A percentile compares a stretch with the other conserved stretches of the same genome.
These are phyloP conservation scores for Neoarthrinium moseri DNA, from an alignment of 2,329 filamentous ascomycete genomes.

Conservation along the genomic window DNA sequence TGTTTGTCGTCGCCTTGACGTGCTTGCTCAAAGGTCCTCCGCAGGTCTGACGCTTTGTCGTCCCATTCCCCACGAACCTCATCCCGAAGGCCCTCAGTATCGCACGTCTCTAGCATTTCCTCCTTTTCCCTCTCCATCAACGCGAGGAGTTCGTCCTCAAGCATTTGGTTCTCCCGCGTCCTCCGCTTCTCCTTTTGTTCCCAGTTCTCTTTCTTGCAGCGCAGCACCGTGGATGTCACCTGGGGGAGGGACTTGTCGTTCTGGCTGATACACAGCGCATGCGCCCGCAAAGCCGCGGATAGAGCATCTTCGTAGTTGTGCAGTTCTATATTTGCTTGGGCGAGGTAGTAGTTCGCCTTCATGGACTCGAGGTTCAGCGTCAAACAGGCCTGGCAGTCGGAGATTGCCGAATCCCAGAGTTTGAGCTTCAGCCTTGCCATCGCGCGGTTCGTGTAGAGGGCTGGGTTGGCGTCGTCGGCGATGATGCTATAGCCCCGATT, in stretches of 20 bases:
- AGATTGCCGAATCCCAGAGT: slow-evolving; percentile 71
- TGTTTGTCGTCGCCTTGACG: slow-evolving; percentile 41
- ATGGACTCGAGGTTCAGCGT: slow-evolving; percentile 64
- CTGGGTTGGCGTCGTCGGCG: slow-evolving; percentile 34
- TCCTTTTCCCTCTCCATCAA: slow-evolving; percentile 49
- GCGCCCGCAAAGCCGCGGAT: slow-evolving; percentile 67
- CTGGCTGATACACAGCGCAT: slow-evolving; percentile 62
- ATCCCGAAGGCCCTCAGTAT: slow-evolving; percentile 36
- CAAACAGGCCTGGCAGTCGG: slow-evolving; percentile 76
- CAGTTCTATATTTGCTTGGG: slow-evolving; percentile 78
- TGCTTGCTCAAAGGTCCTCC: slow-evolving; percentile 51
- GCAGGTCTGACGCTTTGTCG: slow-evolving; percentile 43
- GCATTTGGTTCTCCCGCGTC: slow-evolving; percentile 49
- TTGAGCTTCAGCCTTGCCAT: slow-evolving; percentile 75
- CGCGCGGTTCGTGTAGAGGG: slow-evolving; percentile 86
- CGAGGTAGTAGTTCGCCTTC: slow-evolving; percentile 82
- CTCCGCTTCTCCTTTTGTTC: slow-evolving; percentile 68
- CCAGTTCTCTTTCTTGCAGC: slow-evolving; percentile 85
- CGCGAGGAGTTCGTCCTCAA: slow-evolving; percentile 60
- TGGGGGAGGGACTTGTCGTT: slow-evolving; percentile 67
- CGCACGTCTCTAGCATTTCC: slow-evolving; percentile 27
- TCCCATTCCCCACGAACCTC: slow-evolving; percentile 48
- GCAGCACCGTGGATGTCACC: slow-evolving; percentile 72
- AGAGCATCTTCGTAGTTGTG: slow-evolving; percentile 73
- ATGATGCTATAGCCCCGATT: not conserved